Conservation (phyloP, 345 rosid species). For the Lepidium aucheri region DNA sequence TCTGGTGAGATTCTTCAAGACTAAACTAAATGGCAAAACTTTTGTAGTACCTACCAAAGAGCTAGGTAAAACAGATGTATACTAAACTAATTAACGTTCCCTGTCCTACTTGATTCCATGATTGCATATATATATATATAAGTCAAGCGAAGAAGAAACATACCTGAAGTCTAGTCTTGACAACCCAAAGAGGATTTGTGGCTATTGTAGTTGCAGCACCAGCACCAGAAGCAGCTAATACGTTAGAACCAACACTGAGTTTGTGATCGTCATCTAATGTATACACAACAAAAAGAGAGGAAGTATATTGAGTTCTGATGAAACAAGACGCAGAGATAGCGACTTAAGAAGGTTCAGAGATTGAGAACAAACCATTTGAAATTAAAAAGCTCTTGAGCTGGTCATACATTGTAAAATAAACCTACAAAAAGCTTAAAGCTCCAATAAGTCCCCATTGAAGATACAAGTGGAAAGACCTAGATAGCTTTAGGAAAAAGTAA, state of each 20-base stretch:
- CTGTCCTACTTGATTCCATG: neutral
- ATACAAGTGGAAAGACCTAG: neutral
- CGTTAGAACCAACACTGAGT: slow-evolving; percentile 61
- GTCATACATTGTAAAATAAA: slow-evolving; percentile 78
- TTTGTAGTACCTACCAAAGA: neutral
- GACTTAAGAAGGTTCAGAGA: neutral
- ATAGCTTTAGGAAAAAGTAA: neutral
- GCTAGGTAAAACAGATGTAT: neutral
- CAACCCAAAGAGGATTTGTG: slow-evolving; percentile 95
- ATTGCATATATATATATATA: neutral
- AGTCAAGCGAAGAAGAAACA: neutral
- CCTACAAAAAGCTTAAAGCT: slow-evolving; percentile 35
- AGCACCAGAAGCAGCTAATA: slow-evolving; percentile 87
- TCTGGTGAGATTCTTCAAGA: neutral
- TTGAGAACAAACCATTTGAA: slow-evolving; percentile 42
- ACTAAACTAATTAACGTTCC: neutral
- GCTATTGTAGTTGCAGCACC: slow-evolving; percentile 73
- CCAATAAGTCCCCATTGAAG: neutral
- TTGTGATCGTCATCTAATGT: slow-evolving; percentile 41
- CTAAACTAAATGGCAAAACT: neutral
- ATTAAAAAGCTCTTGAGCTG: slow-evolving; percentile 63
- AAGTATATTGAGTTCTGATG: neutral
- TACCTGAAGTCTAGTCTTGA: slow-evolving; percentile 87
- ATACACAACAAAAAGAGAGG: neutral
- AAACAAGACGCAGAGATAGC: neutral